Percentiles rank a stretch among this genome's conserved stretches.
Conservation (phyloP, 2,329 filamentous ascomycete genomes). For the Triangularia setosa region DNA sequence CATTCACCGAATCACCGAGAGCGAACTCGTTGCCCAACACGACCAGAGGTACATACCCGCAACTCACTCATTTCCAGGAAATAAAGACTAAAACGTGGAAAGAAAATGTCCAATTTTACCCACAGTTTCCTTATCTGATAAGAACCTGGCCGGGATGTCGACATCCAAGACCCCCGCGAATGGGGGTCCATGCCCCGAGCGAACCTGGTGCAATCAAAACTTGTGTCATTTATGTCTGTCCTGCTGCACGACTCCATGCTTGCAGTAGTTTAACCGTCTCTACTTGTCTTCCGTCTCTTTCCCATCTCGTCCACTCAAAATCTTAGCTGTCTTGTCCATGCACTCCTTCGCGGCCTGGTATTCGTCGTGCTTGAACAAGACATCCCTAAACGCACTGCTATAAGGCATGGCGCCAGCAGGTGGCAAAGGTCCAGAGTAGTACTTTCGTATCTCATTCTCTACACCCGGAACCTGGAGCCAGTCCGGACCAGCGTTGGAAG, state of each 20-base stretch:
- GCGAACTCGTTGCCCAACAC: not conserved
- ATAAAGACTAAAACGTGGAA: not conserved
- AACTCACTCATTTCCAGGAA: not conserved
- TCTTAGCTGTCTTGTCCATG: slow-evolving; percentile 2
- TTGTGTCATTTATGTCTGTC: not conserved
- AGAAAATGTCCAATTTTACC: not conserved
- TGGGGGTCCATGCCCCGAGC: not conserved
- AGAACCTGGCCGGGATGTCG: not conserved
- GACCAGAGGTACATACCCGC: not conserved
- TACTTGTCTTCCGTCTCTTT: not conserved
- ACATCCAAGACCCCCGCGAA: not conserved
- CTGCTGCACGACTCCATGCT: not conserved
- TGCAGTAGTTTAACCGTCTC: not conserved
- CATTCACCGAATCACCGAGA: not conserved
- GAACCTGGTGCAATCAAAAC: not conserved
- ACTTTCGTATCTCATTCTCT: slow-evolving; percentile 19
- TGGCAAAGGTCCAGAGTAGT: slow-evolving; percentile 18
- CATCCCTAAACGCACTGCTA: slow-evolving; percentile 13
- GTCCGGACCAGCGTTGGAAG: slow-evolving; percentile 13
- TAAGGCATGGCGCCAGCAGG: slow-evolving; percentile 8
- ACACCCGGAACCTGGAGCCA: slow-evolving; percentile 13
- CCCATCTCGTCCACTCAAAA: not conserved
- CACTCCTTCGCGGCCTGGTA: slow-evolving; percentile 11
- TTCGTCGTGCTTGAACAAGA: slow-evolving; percentile 21
- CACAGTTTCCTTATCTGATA: not conserved